Base-by-base conservation (phyloP, 805 yeast species). In the Teunomyces stri region DNA sequence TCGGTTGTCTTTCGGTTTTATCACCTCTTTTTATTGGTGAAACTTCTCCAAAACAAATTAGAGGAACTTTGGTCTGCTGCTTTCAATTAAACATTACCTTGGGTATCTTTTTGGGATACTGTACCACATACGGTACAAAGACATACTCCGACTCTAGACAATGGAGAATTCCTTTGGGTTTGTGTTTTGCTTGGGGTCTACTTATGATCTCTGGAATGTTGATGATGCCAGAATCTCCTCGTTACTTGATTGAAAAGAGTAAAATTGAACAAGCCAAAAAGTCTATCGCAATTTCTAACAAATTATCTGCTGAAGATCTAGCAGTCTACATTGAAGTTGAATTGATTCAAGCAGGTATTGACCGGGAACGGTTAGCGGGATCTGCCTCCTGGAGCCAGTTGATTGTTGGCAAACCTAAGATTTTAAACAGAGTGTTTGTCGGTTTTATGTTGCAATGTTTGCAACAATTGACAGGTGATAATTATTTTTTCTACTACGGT, bases 51-150 rank as follows among this genome's bases (percentile, higher is more conserved):
- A 83, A 82, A 56, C 79, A 76, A 46, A 67, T 84, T 38, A 80
- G 90, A 79, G 89, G 89, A 65, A 74, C 87, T 34, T 73, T 84
- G 49, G 89, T 85, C 44, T 79, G 85, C 35, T 78, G 81, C 56
- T 85, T 78, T 74, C 90, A 85, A 68, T 72, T 85, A 63, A 80
- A 78, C 78, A 79, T 84, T 53, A 84, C 89, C 36, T 68, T 79
- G 42, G 90, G 89, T 71, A 84, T 84, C 55, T 80, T 84, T 62
- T 65, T 84, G 50, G 90, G 89, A 59, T 82, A 82, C 70, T 78
- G 87, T 67, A 74, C 82, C 40, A 81, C 80, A 46, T 84, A 72
- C 61, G 89, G 85, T 55, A 81, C 88, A 50, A 44, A 56, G 44
- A 68, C 62, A 43, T 78, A 76, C 59, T 25, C 50, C 21, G 76